phyloP scores from a whole-genome alignment of 352 stramenopile species.

The Aphanomyces cochlioides region DNA sequence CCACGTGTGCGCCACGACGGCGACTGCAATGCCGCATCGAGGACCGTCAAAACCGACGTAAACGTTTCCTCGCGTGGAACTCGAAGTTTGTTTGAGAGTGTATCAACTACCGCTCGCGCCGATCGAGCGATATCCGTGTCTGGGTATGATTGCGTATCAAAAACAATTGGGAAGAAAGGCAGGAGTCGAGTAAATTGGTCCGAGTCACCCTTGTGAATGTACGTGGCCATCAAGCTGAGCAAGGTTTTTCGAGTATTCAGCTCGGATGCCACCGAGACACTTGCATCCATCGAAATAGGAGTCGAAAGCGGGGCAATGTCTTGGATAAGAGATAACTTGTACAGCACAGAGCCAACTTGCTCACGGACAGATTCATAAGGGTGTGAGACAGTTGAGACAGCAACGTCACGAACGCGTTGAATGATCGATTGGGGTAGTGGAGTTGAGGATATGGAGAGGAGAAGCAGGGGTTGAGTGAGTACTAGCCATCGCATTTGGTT shows the following conservation, averaged over 20 bases:
- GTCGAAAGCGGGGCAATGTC: conserved; percentile 14
- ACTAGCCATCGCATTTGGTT: conserved; percentile 71
- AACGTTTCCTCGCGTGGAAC: conserved; percentile 34
- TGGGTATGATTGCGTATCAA: conserved; percentile 60
- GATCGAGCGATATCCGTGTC: conserved; percentile 67
- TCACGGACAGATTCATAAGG: conserved; percentile 82
- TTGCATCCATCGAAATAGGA: conserved; percentile 19
- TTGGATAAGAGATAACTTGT: conserved; percentile 39
- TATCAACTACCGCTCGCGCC: conserved; percentile 56
- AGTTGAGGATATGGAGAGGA: conserved; percentile 37
- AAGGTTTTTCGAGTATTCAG: conserved; percentile 61
- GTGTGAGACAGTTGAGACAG: conserved; percentile 42
- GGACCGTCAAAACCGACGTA: conserved; percentile 38
- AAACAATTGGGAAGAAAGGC: conserved; percentile 55
- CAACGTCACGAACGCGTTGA: background rate
- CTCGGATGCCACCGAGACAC: conserved; percentile 30
- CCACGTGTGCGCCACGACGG: conserved; percentile 63
- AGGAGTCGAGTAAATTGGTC: conserved; percentile 45
- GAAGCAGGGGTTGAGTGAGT: conserved; percentile 48
- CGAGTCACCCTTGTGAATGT: conserved; percentile 49
- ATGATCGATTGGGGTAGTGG: background rate
- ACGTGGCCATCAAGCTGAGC: conserved; percentile 61
- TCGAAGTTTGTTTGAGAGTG: conserved; percentile 53
- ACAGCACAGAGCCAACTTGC: conserved; percentile 51
- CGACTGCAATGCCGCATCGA: conserved; percentile 45